Conservation (phyloP, 345 rosid species). For the Sonneratia caseolaris region DNA sequence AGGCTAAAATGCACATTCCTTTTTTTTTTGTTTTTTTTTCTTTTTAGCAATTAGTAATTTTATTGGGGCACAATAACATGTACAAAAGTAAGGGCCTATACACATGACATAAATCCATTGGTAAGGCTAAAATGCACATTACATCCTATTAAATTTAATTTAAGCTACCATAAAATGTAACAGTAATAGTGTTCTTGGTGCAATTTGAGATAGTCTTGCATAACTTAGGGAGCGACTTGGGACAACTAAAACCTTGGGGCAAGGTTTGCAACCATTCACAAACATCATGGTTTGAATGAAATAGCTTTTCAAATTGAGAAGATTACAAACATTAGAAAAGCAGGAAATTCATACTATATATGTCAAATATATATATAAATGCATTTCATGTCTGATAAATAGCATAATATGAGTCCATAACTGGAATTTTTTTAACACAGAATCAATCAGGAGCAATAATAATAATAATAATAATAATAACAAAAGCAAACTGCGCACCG, state of each 20-base stretch:
- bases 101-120: too few relatives aligned
- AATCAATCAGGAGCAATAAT: neutral
- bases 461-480: too few relatives aligned
- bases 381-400: neutral
- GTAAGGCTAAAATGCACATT: too few relatives aligned
- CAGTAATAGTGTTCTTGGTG: neutral
- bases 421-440: neutral
- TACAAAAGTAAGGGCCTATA: too few relatives aligned
- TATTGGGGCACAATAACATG: too few relatives aligned
- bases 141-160: too few relatives aligned
- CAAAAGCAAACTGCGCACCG: constrained; percentile 31
- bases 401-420: neutral
- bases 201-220: neutral
- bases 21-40: too few relatives aligned
- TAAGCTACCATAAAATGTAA: too few relatives aligned
- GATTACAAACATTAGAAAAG: neutral
- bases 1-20: too few relatives aligned
- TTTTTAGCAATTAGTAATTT: too few relatives aligned
- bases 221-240: neutral
- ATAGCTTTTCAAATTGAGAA: neutral
- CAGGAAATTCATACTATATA: neutral
- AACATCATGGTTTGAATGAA: neutral
- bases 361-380: neutral
- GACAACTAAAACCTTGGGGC: neutral
- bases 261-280: neutral